phyloP scores from a whole-genome alignment of 257 asterid species.

The Pogostemon cablin region DNA sequence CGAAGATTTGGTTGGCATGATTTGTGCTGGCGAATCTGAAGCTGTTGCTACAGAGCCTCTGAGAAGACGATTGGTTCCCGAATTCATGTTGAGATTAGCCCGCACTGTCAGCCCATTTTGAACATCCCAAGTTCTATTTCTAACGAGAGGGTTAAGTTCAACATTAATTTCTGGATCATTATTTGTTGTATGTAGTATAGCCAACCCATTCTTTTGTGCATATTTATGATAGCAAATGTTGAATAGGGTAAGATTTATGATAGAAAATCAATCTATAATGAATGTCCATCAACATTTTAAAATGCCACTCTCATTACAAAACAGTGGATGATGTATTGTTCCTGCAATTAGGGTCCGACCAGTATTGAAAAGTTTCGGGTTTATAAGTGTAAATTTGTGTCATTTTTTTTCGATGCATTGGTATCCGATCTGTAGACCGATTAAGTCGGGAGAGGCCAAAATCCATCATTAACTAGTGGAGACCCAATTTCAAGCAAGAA shows the following conservation, averaged over 20 bases:
- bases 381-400: too few relatives aligned
- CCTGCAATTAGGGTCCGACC: too few relatives aligned
- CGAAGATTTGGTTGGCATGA: constrained; percentile 61
- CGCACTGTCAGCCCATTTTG: constrained; percentile 69
- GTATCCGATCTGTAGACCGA: too few relatives aligned
- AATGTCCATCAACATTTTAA: neutral
- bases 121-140: constrained; percentile 22
- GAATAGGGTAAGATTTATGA: neutral
- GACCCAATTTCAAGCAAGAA: too few relatives aligned
- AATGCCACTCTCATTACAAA: neutral
- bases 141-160: neutral
- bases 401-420: too few relatives aligned
- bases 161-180: neutral
- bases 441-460: too few relatives aligned
- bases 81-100: constrained; percentile 78
- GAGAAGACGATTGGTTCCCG: constrained; percentile 77
- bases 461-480: too few relatives aligned
- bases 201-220: constrained; percentile 26
- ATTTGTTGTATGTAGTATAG: constrained; percentile 6
- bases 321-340: neutral
- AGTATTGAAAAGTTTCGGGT: too few relatives aligned
- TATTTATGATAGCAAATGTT: neutral
- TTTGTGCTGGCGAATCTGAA: constrained; percentile 65
- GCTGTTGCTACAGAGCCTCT: constrained; percentile 56
- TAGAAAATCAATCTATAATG: neutral